Base-by-base conservation (phyloP, 2,329 filamentous ascomycete genomes). In the Talaromyces sp. region DNA sequence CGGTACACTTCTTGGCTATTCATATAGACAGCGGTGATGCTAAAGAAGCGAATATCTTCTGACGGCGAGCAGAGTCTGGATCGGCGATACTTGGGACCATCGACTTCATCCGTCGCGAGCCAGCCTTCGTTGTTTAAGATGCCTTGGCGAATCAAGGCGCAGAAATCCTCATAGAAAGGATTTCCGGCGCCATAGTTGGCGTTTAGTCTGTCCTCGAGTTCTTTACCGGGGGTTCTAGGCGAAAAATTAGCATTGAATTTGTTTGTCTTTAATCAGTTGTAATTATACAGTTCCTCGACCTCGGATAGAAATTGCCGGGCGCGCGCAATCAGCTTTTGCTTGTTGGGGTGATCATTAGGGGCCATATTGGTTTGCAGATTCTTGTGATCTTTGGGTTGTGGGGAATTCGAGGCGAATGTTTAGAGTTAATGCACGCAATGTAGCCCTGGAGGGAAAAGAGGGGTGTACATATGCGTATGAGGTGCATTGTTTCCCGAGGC, bases 21-120 rank as follows among this genome's bases (percentile, higher is more conserved):
- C 75, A 84, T 82, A 62, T 82, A 84, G 16, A 84, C 81, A 1
- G 80, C 78, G 2, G 82, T 84, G 62, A 84, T 82, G 59, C 76
- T 80, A 64, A 83, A 80, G 65, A 73, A 83, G 19, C 75, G 72
- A 24, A 76, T 83, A 32, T 74, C 70, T 8, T 72, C 67, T 2
- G 66, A 73, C 1, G 81, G 82, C 4, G 76, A 57, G 36, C 72
- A 65, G 52, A 84, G 75, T 51, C 77, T 79, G 8, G 71, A 71
- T 5, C 77, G 74, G 1, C 77, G 75, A 56, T 82, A 82, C 55
- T 73, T 76, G 9, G 67, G 70, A 1, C 79, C 79, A 33, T 75
- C 68, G 39, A 80, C 59, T 54, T 76, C 72, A 17, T 69, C 72
- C 30, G 69, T 69, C 2, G 77, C 77, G 0, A 77, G 70, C 78